Evolutionary conservation across 306 rosid species (phyloP).

Genomic region (Prosopis cineraria): DNA sequence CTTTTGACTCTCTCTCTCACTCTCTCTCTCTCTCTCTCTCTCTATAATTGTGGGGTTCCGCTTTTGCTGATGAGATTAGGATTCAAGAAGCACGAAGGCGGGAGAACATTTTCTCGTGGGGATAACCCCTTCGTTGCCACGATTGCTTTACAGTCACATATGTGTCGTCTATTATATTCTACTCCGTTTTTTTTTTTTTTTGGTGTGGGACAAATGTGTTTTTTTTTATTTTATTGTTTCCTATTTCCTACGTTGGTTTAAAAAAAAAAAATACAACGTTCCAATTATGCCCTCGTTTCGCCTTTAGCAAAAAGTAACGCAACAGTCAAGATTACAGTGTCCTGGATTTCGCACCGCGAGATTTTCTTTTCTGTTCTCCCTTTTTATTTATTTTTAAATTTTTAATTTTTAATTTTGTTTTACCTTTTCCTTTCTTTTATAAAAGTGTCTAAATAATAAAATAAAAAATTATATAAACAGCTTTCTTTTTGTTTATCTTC

Average conservation of each 20-base stretch:
- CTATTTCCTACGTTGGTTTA: not conserved
- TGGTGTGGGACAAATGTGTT: too few relatives aligned
- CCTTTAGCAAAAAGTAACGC: constrained; percentile 34
- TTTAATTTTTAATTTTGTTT: not conserved
- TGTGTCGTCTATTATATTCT: constrained; percentile 33
- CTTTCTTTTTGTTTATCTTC: not conserved
- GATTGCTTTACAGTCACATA: constrained; percentile 33
- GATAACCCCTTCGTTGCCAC: constrained; percentile 64
- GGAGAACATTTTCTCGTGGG: constrained; percentile 55
- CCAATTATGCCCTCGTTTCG: not conserved
- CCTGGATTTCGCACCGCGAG: not conserved
- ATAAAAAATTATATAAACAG: not conserved
- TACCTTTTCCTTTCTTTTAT: not conserved
- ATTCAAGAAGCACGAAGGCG: constrained; percentile 61
- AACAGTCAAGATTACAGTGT: constrained; percentile 9
- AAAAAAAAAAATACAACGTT: not conserved
- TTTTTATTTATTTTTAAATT: not conserved
- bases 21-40: not conserved
- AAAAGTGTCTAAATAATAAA: not conserved
- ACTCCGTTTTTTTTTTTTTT: not conserved
- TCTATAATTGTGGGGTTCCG: constrained; percentile 29
- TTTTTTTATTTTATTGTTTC: too few relatives aligned
- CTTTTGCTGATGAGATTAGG: constrained; percentile 42
- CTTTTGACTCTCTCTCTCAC: constrained; percentile 13
- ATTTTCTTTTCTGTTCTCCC: not conserved